Percentiles rank a stretch among this genome's conserved stretches.
These are phyloP conservation scores for Lactarius hengduanensis DNA, from an alignment of 768 basidiomycete species.

Conservation along the genomic window DNA sequence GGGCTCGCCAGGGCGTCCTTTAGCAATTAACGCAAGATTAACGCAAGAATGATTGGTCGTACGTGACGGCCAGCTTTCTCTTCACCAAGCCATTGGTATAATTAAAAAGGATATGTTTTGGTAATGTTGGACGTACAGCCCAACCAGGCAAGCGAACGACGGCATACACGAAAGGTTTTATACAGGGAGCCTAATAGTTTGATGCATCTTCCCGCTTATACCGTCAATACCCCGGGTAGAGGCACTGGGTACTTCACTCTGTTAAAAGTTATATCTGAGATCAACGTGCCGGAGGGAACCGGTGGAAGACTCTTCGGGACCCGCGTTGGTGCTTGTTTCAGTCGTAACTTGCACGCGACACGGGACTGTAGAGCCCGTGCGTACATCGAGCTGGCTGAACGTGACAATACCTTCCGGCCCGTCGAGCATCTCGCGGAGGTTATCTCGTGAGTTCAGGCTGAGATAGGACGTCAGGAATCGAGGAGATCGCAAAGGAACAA, in stretches of 20 bases:
- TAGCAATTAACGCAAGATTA: neutral
- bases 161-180: neutral
- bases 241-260: neutral
- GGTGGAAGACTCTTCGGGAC: neutral
- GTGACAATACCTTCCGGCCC: too few relatives aligned
- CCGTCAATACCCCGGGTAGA: neutral
- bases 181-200: neutral
- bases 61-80: neutral
- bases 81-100: neutral
- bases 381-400: too few relatives aligned
- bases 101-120: neutral
- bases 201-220: neutral
- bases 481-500: too few relatives aligned
- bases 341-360: neutral
- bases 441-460: too few relatives aligned
- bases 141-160: neutral
- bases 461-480: too few relatives aligned
- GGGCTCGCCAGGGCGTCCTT: neutral
- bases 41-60: neutral
- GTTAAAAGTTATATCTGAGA: neutral
- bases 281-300: neutral
- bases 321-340: neutral
- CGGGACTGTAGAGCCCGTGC: neutral
- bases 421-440: too few relatives aligned
- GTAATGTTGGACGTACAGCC: neutral